Conservation (phyloP, 192 early-diverging fungal genomes). For the Coemansia sp. region DNA sequence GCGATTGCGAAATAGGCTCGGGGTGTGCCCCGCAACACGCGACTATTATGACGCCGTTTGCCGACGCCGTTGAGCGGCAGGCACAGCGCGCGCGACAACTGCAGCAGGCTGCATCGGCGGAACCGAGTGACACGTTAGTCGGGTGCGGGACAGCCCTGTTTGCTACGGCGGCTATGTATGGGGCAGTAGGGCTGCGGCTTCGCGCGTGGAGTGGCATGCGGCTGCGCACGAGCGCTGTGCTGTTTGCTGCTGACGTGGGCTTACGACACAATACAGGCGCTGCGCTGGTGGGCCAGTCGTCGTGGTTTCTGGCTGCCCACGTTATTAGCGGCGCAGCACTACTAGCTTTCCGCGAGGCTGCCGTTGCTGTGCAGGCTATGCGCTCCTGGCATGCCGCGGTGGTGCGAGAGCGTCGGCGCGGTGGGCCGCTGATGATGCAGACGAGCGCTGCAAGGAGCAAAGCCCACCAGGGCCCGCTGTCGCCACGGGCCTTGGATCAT, state of each 20-base stretch:
- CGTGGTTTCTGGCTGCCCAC: conserved; percentile 27
- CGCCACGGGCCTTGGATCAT: not conserved
- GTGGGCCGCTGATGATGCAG: conserved; percentile 16
- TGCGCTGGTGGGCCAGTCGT: not conserved
- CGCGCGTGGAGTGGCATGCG: not conserved
- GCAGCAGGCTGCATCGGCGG: not conserved
- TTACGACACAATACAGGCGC: conserved; percentile 5
- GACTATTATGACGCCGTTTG: not conserved
- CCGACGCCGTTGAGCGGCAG: conserved; percentile 12
- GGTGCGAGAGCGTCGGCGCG: conserved; percentile 40
- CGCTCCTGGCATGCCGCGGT: conserved; percentile 44
- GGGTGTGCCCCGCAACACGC: not conserved
- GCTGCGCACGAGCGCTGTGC: not conserved
- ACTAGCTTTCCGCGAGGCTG: conserved; percentile 31
- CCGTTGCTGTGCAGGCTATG: conserved; percentile 32
- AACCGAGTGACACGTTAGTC: too few species aligned
- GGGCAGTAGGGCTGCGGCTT: not conserved
- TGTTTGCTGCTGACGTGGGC: not conserved
- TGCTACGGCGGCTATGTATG: not conserved
- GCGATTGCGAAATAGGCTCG: not conserved
- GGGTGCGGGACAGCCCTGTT: not conserved
- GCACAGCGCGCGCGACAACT: conserved; percentile 18
- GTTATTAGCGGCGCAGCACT: conserved; percentile 23
- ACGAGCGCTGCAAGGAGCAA: not conserved
- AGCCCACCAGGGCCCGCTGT: not conserved